These are phyloP conservation scores for Pleurotus cornucopiae DNA, from an alignment of 768 basidiomycete species.

Conservation along the genomic window DNA sequence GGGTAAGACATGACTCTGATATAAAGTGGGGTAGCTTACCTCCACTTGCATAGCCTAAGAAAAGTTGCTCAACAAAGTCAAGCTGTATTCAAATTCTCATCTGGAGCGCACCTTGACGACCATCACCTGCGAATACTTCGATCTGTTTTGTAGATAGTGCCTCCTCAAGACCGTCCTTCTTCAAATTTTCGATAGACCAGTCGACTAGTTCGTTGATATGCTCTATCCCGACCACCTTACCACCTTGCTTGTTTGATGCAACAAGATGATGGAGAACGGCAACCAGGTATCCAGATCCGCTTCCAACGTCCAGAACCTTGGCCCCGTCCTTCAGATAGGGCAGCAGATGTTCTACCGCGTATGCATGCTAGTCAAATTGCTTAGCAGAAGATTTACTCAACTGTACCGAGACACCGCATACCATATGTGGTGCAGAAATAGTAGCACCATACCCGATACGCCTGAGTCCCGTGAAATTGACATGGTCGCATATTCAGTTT, in stretches of 20 bases:
- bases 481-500: not conserved
- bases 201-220: slow-evolving; percentile 79
- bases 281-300: slow-evolving; percentile 82
- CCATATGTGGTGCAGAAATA: slow-evolving; percentile 97
- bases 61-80: not conserved
- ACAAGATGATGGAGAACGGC: slow-evolving; percentile 81
- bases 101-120: slow-evolving; percentile 52
- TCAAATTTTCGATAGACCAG: slow-evolving; percentile 65
- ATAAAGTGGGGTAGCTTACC: no score
- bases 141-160: slow-evolving; percentile 55
- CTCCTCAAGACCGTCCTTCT: slow-evolving; percentile 54
- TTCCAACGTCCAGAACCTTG: slow-evolving; percentile 85
- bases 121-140: slow-evolving; percentile 71
- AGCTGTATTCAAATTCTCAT: not conserved
- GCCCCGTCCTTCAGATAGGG: slow-evolving; percentile 67
- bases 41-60: no score
- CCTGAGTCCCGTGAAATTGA: slow-evolving; percentile 29
- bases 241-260: slow-evolving; percentile 30
- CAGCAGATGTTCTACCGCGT: slow-evolving; percentile 76
- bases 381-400: not conserved
- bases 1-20: no score
- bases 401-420: slow-evolving; percentile 20
- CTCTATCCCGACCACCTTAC: slow-evolving; percentile 84
- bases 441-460: slow-evolving; percentile 83
- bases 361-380: slow-evolving; percentile 60